Base-by-base conservation (phyloP, 768 basidiomycete genomes). In the Rhodotorula sphaerocarpa region DNA sequence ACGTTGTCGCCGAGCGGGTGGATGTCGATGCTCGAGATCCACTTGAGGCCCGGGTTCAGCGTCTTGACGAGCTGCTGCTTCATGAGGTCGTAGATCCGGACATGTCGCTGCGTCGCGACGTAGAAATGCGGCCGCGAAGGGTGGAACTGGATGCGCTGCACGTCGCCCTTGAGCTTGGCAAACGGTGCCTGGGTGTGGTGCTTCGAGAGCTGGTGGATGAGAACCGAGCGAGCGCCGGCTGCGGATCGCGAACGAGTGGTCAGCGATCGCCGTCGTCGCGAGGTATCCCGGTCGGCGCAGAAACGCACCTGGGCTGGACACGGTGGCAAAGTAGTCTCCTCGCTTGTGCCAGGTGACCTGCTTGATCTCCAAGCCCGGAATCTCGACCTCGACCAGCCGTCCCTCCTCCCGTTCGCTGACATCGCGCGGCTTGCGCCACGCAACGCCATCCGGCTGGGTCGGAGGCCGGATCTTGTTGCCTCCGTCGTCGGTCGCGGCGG, bases 91-190 rank as follows among this genome's bases (percentile, higher is more conserved):
- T 99, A 99, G 68, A 97, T 75, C 63, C 92, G 83, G 70, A 99
- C 86, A 75, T 95, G 92, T 75, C 91, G 88, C 75, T 96, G 91
- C 11, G 95, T 99, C 90, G 95, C 95, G 53, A 97, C 93, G 71
- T 97, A 96, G 81, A 99, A 95, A 76, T 92, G 84, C 9, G 95
- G 90, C 75, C 90, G 90, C 33, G 79, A 77, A 7, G 95, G 95
- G 76, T 99, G 95, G 83, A 99, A 99, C 45, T 87, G 80, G 27
- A 95, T 92, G 50, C 85, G 77, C 76, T 99, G 95, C 14, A 96
- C 86, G 20, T 82, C 74, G 36, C 95, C 95, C 76, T 88, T 88
- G 67, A 93, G 83, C 75, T 90, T 92, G 75, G 86, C 90, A 83
- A 99, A 97, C 16, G 95, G 95, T 7, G 91, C 89, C 77, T 99